Evolutionary conservation across 345 rosid species (phyloP).

Genomic region (Eucalyptus tenuipes): DNA sequence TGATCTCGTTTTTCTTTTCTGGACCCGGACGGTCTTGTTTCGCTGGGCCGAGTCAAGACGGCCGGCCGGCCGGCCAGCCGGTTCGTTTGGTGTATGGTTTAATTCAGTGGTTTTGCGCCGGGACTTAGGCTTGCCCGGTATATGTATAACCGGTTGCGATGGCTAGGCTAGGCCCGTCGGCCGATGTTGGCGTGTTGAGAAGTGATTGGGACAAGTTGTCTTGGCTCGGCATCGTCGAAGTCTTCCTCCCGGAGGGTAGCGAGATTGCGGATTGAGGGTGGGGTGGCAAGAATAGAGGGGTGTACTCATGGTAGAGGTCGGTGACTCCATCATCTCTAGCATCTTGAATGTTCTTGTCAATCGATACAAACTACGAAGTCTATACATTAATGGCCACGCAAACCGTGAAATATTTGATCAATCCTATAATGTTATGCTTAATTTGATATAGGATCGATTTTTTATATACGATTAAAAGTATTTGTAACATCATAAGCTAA

Average conservation of each 20-base stretch:
- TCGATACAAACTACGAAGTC: background rate
- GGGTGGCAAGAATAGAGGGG: background rate
- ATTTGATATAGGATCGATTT: background rate
- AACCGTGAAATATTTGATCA: rapidly evolving
- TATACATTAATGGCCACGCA: rapidly evolving
- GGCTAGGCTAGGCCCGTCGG: background rate
- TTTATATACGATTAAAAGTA: rapidly evolving
- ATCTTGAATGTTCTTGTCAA: background rate
- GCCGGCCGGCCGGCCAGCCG: background rate
- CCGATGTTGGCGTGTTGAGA: background rate
- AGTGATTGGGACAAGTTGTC: background rate
- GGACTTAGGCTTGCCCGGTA: background rate
- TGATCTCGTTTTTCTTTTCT: background rate
- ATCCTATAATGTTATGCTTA: background rate
- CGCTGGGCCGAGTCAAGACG: background rate
- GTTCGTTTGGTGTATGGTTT: background rate
- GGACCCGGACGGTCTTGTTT: background rate
- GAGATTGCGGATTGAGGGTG: background rate
- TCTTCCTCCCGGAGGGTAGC: too few relatives aligned
- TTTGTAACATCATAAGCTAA: background rate
- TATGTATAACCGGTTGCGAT: background rate
- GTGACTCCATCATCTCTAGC: background rate
- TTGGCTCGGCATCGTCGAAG: background rate
- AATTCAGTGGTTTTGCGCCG: background rate
- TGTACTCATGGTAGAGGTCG: background rate